phyloP scores from a whole-genome alignment of 2,329 filamentous ascomycete genomes.

The Malbranchea cinnamomea region DNA sequence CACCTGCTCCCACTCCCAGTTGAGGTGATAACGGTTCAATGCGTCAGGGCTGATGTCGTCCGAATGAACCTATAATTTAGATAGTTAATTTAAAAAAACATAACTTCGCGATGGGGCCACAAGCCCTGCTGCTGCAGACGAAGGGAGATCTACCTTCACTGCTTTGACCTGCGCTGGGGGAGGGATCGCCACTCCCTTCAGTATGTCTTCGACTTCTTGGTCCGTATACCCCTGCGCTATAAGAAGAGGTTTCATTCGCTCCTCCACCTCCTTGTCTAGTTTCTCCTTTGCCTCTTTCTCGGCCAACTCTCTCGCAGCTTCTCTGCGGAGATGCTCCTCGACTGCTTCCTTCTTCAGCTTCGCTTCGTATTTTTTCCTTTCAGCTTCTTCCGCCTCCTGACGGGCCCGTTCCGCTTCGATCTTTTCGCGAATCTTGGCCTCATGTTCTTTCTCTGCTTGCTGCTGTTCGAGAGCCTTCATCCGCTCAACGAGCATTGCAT shows the following conservation, averaged over 20 bases:
- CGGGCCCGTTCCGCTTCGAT: constrained; percentile 19
- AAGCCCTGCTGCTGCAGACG: no score
- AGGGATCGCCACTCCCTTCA: constrained; percentile 15
- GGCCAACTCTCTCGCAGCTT: constrained; percentile 33
- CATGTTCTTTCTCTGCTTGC: constrained; percentile 28
- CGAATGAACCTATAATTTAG: constrained; percentile 33
- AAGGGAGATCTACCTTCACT: constrained; percentile 18
- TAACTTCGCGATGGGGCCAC: no score
- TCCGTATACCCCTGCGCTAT: constrained; percentile 22
- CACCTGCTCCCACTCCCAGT: constrained; percentile 35
- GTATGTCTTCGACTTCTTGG: constrained; percentile 27
- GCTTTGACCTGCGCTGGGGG: constrained; percentile 22
- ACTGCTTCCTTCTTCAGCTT: constrained; percentile 37
- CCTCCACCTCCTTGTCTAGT: constrained; percentile 36
- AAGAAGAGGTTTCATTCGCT: constrained; percentile 25
- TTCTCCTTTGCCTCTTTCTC: constrained; percentile 36
- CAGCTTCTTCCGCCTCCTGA: constrained; percentile 22
- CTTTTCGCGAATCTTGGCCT: constrained; percentile 30
- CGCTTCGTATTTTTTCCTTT: constrained; percentile 13
- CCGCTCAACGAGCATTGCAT: constrained; percentile 14
- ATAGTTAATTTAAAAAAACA: no score
- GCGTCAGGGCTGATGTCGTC: constrained; percentile 33
- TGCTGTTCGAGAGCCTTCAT: constrained; percentile 16
- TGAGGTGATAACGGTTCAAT: constrained; percentile 29
- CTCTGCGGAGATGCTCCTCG: constrained; percentile 37